phyloP scores from a whole-genome alignment of 306 rosid genomes.

The Cucumis sativus region DNA sequence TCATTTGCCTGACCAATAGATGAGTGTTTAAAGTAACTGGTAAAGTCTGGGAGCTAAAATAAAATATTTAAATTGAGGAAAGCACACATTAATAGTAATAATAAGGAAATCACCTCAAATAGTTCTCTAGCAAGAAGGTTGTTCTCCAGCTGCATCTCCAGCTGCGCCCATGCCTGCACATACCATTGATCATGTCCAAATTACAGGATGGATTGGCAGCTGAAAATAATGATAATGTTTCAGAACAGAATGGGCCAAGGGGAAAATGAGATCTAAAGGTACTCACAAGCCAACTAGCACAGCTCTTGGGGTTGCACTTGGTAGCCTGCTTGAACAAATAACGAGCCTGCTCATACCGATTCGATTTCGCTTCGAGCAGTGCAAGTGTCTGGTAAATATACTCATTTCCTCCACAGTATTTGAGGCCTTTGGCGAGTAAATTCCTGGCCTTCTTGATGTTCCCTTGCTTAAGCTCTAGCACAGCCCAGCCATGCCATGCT shows the following conservation, averaged over 20 bases:
- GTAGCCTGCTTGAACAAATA: conserved; percentile 82
- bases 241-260: background rate
- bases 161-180: conserved; percentile 86
- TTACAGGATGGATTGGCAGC: conserved; percentile 1
- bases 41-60: background rate
- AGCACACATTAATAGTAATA: background rate
- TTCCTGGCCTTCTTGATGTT: conserved; percentile 70
- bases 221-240: background rate
- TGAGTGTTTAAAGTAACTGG: too few species aligned
- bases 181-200: background rate
- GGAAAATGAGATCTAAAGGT: conserved; percentile 1
- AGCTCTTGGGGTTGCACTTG: conserved; percentile 75
- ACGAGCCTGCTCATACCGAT: conserved; percentile 74
- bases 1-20: background rate
- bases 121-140: conserved; percentile 50
- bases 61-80: background rate
- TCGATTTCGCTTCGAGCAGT: conserved; percentile 69
- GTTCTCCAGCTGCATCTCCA: conserved; percentile 82
- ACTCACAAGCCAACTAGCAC: conserved; percentile 99
- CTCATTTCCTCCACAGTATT: conserved; percentile 76
- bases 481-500: conserved; percentile 99
- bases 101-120: conserved; percentile 52
- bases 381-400: conserved; percentile 89
- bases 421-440: conserved; percentile 70
- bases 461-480: conserved; percentile 82